Base-by-base conservation (phyloP, 1,284 basidiomycete species). In the Ceratobasidium sp. region DNA sequence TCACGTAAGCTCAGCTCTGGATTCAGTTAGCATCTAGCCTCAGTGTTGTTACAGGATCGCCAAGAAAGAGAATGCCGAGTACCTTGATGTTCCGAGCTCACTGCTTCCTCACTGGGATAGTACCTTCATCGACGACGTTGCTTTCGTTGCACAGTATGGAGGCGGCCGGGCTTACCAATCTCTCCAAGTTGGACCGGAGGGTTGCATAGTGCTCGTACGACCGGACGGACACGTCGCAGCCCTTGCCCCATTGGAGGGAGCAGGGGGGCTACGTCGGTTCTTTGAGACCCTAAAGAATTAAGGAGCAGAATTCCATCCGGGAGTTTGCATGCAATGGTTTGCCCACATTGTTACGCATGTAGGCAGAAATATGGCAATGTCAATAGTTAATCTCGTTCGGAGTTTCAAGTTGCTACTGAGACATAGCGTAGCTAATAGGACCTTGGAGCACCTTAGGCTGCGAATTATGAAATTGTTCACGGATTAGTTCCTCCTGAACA, bases 141-240 rank as follows among this genome's bases (percentile, higher is more conserved):
- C 64, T 6, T 54, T 43, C 31, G 31, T 52, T 5, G 52, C 34
- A 15, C 22, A 17, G 3, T 38, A 67, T 22, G 64, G 64, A 3
- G 83, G 83, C 22, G 85, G 84, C 3, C 77, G 78, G 27, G 81
- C 81, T 8, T 89, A 90, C 73, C 69, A 75, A 1, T 81, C 82
- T 53, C 88, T 85, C 73, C 90, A 89, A 0, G 81, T 91, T 38
- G 79, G 80, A 3, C 73, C 79, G n/a, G 77, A 78, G 2, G 90
- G 90, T 27, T 87, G 83, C 6, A 77, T 90, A 22, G 84, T 90
- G 27, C 80, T 89, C 35, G 85, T 91, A 13, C 83, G 91, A 35
- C 91, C 90, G 2, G 90, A 93, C 73, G 90, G 90, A 8, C 91
- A 91, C 71, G 85, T 93, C 15, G 87, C 86, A 1, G 80, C 80